Percentiles rank a stretch among this genome's conserved stretches.
Conservation (phyloP, 2,329 filamentous ascomycete species). For the Sporothrix curviconia region DNA sequence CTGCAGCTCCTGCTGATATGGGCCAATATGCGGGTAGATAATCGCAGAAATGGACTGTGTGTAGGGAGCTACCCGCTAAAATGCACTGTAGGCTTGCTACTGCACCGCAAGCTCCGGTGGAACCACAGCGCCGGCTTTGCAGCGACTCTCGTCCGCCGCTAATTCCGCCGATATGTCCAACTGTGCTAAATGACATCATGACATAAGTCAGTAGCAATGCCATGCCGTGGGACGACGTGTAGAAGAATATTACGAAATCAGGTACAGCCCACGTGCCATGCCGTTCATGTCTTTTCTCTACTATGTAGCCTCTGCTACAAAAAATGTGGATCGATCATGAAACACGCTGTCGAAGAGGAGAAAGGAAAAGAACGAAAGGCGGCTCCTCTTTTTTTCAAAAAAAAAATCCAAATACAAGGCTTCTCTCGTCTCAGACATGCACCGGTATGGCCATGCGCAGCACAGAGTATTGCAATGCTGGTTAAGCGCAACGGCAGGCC, state of each 20-base stretch:
- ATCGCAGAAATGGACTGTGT: no score
- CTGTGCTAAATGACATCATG: not conserved
- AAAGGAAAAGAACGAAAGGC: not conserved
- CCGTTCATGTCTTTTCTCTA: not conserved
- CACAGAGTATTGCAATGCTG: no score
- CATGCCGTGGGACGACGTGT: no score
- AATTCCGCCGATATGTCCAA: slow-evolving; percentile 1
- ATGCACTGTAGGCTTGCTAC: not conserved
- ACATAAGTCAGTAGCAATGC: no score
- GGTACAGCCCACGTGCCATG: no score
- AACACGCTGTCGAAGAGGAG: not conserved
- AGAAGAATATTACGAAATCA: no score
- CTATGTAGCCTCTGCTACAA: not conserved
- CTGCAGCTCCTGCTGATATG: not conserved
- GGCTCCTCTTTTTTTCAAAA: no score
- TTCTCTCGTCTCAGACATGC: no score
- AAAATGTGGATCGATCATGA: not conserved
- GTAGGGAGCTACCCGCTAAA: not conserved
- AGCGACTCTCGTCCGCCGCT: slow-evolving; percentile 4
- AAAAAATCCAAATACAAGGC: no score
- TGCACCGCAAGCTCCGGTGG: not conserved
- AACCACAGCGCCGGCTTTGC: not conserved
- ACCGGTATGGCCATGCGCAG: no score
- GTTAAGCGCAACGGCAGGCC: no score
- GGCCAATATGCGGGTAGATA: no score